Conservation (phyloP, 2,329 filamentous ascomycete genomes). For the Nigrospora sphaerica region DNA sequence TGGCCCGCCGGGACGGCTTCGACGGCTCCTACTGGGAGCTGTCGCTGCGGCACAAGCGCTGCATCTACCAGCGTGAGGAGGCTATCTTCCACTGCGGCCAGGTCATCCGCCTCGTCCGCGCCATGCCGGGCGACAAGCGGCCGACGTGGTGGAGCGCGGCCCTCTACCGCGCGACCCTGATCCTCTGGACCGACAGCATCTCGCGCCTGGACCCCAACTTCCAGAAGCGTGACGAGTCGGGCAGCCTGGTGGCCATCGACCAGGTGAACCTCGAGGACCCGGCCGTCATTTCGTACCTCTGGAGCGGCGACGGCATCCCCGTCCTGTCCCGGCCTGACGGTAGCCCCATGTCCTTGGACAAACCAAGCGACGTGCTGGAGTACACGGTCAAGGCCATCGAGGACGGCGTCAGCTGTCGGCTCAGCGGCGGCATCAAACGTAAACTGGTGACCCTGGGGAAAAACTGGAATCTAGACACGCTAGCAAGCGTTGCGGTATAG, state of each 20-base stretch:
- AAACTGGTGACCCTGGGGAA: conserved; percentile 31
- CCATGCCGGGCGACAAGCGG: conserved; percentile 52
- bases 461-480: conserved; percentile 29
- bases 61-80: conserved; percentile 56
- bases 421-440: conserved; percentile 37
- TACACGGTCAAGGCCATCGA: conserved; percentile 33
- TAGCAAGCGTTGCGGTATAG: not conserved
- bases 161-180: conserved; percentile 58
- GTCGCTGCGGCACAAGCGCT: conserved; percentile 51
- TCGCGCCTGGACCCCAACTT: conserved; percentile 37
- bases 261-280: conserved; percentile 31
- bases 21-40: conserved; percentile 49
- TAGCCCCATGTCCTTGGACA: conserved; percentile 25
- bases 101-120: conserved; percentile 52
- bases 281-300: conserved; percentile 27
- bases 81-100: conserved; percentile 63
- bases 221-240: conserved; percentile 16
- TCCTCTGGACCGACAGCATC: conserved; percentile 57
- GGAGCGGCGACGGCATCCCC: conserved; percentile 28
- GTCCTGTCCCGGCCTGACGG: conserved; percentile 27
- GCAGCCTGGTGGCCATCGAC: conserved; percentile 27
- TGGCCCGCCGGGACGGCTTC: conserved; percentile 54
- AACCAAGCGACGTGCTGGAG: conserved; percentile 28
- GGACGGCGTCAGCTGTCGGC: conserved; percentile 30
- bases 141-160: conserved; percentile 68